These are phyloP conservation scores for Xenoacremonium recifei DNA, from an alignment of 2,329 filamentous ascomycete genomes.

Conservation along the genomic window DNA sequence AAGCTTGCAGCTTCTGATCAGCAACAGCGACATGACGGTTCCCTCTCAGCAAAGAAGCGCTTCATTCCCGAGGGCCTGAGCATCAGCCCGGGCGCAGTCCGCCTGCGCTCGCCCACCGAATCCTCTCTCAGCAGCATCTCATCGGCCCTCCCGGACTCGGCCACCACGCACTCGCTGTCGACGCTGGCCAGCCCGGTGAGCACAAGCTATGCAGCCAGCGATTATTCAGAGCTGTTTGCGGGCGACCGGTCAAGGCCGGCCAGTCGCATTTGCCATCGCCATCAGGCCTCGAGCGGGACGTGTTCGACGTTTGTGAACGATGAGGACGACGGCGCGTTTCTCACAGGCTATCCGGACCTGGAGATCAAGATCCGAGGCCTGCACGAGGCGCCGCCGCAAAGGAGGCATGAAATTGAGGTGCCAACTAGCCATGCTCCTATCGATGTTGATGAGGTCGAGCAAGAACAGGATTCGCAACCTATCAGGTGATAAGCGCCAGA, in stretches of 20 bases:
- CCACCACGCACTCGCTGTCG: constrained; percentile 35
- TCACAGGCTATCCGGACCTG: constrained; percentile 27
- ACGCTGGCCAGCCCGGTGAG: constrained; percentile 36
- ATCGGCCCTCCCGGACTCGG: constrained; percentile 37
- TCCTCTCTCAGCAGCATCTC: constrained; percentile 39
- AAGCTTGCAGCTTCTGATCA: constrained; percentile 2
- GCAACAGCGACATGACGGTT: constrained; percentile 7
- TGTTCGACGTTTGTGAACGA: constrained; percentile 39
- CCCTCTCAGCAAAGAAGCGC: constrained; percentile 21
- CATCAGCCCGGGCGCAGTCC: constrained; percentile 24
- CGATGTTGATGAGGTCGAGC: constrained; percentile 1
- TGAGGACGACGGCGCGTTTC: constrained; percentile 29
- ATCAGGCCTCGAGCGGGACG: constrained; percentile 32
- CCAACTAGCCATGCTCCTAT: too few species aligned
- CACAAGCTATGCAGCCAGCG: constrained; percentile 33
- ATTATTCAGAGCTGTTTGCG: constrained; percentile 32
- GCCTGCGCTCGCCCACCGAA: constrained; percentile 34
- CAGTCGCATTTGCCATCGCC: constrained; percentile 31
- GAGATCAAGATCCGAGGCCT: constrained; percentile 21
- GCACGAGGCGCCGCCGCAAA: constrained; percentile 8
- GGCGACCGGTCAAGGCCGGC: constrained; percentile 22
- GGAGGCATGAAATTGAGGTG: background rate
- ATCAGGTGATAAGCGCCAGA: constrained; percentile 9
- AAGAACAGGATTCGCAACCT: constrained; percentile 6
- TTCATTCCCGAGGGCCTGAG: constrained; percentile 32